Percentiles rank a stretch among this genome's conserved stretches.
Conservation (phyloP, 148 eudicot species). For the Hydrangea macrophylla region DNA sequence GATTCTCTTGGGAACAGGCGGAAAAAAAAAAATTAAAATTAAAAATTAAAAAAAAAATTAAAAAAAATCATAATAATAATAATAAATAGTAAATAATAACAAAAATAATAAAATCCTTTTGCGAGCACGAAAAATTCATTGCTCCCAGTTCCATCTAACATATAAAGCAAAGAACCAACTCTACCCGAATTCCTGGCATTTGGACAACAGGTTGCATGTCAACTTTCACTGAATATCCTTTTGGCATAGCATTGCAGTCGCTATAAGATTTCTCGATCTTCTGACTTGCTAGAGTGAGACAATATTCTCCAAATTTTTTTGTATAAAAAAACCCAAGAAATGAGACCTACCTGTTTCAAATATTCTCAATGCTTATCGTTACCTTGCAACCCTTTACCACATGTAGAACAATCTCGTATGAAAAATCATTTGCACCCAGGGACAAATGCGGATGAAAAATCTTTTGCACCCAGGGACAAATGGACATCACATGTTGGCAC, state of each 20-base stretch:
- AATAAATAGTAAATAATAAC: too few species aligned
- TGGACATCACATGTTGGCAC: not conserved
- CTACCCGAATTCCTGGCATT: slow-evolving; percentile 3
- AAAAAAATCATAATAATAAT: too few species aligned
- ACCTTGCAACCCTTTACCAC: slow-evolving; percentile 4
- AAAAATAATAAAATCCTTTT: not conserved
- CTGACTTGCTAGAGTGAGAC: slow-evolving; percentile 5
- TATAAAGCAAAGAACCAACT: slow-evolving; percentile 1
- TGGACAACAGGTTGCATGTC: slow-evolving; percentile 1
- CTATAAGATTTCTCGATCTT: not conserved
- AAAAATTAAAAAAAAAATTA: too few species aligned
- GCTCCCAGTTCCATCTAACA: not conserved
- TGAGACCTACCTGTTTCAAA: not conserved
- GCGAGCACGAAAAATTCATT: slow-evolving; percentile 7
- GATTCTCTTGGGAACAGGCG: not conserved
- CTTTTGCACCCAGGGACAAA: slow-evolving; percentile 9
- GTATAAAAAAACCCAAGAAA: too few species aligned
- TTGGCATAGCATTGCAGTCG: not conserved
- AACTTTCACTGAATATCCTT: not conserved
- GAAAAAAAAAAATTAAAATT: too few species aligned
- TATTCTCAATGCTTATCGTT: not conserved
- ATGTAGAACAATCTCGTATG: too few species aligned
- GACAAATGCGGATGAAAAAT: slow-evolving; percentile 5
- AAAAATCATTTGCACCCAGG: too few species aligned
- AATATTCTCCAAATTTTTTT: slow-evolving; percentile 1